These are phyloP conservation scores for Planoprotostelium fungivorum DNA, from an alignment of 78 protist species.

Conservation along the genomic window DNA sequence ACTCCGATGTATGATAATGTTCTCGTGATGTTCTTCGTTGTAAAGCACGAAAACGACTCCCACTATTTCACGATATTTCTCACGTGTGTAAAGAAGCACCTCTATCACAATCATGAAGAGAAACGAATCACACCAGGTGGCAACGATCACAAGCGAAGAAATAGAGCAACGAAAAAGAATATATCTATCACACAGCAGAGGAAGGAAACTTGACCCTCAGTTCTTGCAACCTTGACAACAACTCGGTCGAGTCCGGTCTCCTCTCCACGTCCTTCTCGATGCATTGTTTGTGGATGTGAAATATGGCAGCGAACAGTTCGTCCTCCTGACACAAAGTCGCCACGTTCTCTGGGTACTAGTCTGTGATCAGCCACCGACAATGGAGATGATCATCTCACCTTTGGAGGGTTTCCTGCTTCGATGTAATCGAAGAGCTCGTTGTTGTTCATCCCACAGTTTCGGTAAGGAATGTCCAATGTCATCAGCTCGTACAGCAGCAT, in stretches of 20 bases:
- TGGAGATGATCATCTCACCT: neutral
- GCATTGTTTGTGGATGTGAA: neutral
- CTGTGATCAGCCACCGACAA: neutral
- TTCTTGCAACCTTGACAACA: neutral
- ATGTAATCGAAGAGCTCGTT: neutral
- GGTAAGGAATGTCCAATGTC: neutral
- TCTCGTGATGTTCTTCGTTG: no score
- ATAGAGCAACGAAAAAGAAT: no score
- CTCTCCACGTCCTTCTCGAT: neutral
- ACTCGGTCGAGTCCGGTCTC: neutral
- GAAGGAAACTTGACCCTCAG: neutral
- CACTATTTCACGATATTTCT: no score
- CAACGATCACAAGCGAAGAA: no score
- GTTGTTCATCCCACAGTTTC: neutral
- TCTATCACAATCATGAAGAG: no score
- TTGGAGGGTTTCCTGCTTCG: neutral
- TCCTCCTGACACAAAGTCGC: neutral
- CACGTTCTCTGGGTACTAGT: neutral
- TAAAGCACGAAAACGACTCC: no score
- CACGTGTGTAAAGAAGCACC: no score
- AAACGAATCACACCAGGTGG: no score
- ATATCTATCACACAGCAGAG: neutral
- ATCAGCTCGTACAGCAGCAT: neutral
- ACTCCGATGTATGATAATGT: no score
- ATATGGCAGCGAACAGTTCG: neutral